A percentile compares a stretch with the other conserved stretches of the same genome.
Conservation (phyloP, 129 eudicot species). For the Flaveria trinervia region DNA sequence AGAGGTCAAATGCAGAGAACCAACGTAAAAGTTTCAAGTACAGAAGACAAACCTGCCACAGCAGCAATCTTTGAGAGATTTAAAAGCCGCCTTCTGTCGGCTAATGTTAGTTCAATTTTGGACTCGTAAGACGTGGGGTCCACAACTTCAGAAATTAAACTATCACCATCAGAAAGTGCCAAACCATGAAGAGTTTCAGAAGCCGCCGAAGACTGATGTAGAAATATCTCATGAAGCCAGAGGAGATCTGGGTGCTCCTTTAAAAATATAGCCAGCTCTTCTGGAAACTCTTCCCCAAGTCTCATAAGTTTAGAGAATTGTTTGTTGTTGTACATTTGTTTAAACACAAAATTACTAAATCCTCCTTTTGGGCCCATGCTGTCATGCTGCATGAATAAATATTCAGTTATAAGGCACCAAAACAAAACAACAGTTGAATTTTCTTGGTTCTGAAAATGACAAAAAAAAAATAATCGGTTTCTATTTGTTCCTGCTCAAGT, state of each 20-base stretch:
- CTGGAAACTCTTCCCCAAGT: constrained; percentile 92
- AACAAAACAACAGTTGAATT: neutral
- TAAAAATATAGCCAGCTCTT: constrained; percentile 65
- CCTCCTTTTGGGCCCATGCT: constrained; percentile 97
- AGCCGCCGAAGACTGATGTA: constrained; percentile 73
- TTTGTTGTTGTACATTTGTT: constrained; percentile 66
- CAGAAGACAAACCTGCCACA: constrained; percentile 66
- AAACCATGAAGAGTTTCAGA: constrained; percentile 78
- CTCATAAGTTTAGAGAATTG: constrained; percentile 79
- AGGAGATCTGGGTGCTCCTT: constrained; percentile 77
- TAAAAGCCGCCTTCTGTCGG: constrained; percentile 69
- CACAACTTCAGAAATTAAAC: constrained; percentile 40
- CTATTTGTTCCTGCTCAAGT: neutral
- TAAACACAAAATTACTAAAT: constrained; percentile 74
- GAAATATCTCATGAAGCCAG: constrained; percentile 92
- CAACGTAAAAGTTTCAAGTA: constrained; percentile 1
- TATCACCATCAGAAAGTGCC: constrained; percentile 62
- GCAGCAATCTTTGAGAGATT: constrained; percentile 92
- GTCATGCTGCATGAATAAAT: constrained; percentile 58
- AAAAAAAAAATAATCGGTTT: neutral
- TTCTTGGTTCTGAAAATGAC: neutral
- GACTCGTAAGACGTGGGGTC: constrained; percentile 30
- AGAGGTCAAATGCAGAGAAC: constrained; percentile 18
- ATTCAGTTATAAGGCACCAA: constrained; percentile 14
- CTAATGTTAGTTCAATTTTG: constrained; percentile 45